phyloP scores from a whole-genome alignment of 108 stramenopile genomes.

The Licmophora abbreviata region DNA sequence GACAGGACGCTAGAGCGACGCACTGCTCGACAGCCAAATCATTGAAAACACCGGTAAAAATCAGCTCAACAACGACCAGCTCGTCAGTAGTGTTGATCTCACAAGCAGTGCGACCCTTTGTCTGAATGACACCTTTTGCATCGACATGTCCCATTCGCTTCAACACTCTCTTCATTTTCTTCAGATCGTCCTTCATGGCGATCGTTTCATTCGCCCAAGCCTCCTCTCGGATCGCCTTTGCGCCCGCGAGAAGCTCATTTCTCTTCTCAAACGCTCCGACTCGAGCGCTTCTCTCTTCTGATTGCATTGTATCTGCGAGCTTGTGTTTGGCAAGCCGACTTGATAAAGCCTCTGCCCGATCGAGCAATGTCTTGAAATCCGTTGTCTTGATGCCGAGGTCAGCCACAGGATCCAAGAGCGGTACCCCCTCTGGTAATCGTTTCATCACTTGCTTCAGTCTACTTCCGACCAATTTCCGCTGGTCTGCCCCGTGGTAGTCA shows the following conservation, averaged over 20 bases:
- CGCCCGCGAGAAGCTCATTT: slow-evolving; percentile 55
- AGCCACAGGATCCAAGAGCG: slow-evolving; percentile 84
- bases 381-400: slow-evolving; percentile 79
- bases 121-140: slow-evolving; percentile 88
- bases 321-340: slow-evolving; percentile 50
- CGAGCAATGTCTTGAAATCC: slow-evolving; percentile 73
- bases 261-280: slow-evolving; percentile 62
- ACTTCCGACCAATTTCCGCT: slow-evolving; percentile 49
- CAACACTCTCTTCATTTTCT: slow-evolving; percentile 92
- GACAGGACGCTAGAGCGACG: slow-evolving; percentile 86
- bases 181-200: slow-evolving; percentile 94
- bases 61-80: slow-evolving; percentile 92
- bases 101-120: slow-evolving; percentile 97
- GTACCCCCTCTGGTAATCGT: slow-evolving; percentile 78
- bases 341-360: slow-evolving; percentile 60
- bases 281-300: slow-evolving; percentile 37
- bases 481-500: slow-evolving; percentile 51
- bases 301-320: slow-evolving; percentile 27
- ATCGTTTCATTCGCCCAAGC: slow-evolving; percentile 73
- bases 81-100: slow-evolving; percentile 98
- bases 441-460: slow-evolving; percentile 72
- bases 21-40: slow-evolving; percentile 87
- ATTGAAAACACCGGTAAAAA: slow-evolving; percentile 95
- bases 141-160: slow-evolving; percentile 92
- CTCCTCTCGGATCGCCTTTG: slow-evolving; percentile 60